phyloP scores from a whole-genome alignment of 345 rosid genomes.

The Melaleuca alternifolia region DNA sequence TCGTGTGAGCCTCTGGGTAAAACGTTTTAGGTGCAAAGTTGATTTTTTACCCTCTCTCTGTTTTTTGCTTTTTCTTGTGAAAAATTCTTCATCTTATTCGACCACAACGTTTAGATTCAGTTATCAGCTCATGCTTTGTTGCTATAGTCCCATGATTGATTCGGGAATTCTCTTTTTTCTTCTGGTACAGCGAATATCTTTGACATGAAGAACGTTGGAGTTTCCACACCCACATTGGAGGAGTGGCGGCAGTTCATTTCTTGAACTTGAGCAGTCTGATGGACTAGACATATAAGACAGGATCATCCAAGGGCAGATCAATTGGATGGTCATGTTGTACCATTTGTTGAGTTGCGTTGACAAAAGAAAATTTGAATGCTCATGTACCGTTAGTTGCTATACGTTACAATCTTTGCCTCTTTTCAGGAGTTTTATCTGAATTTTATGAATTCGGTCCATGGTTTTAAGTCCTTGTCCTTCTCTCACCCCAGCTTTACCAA shows the following conservation, averaged over 20 bases:
- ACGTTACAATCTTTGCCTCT: not conserved
- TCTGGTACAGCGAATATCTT: slow-evolving; percentile 48
- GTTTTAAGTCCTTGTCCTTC: not conserved
- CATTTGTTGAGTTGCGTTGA: not conserved
- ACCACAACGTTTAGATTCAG: not conserved
- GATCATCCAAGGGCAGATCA: not conserved
- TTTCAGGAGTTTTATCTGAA: not conserved
- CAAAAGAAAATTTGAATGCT: not conserved
- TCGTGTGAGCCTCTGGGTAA: not conserved
- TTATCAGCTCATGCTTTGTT: not conserved
- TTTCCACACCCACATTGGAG: slow-evolving; percentile 40
- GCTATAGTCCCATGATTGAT: not conserved
- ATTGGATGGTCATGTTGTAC: not conserved
- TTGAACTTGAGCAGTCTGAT: not conserved
- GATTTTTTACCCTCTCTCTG: not conserved
- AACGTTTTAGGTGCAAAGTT: not conserved
- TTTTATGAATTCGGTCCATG: not conserved
- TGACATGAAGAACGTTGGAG: slow-evolving; percentile 77
- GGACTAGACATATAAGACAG: not conserved
- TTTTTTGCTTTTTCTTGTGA: not conserved
- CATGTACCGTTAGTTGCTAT: not conserved
- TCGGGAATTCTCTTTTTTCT: not conserved
- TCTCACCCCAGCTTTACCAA: not conserved
- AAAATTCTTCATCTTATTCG: not conserved
- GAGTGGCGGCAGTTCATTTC: slow-evolving; percentile 44